phyloP scores from a whole-genome alignment of 345 rosid species.

The Lepidium didymum region DNA sequence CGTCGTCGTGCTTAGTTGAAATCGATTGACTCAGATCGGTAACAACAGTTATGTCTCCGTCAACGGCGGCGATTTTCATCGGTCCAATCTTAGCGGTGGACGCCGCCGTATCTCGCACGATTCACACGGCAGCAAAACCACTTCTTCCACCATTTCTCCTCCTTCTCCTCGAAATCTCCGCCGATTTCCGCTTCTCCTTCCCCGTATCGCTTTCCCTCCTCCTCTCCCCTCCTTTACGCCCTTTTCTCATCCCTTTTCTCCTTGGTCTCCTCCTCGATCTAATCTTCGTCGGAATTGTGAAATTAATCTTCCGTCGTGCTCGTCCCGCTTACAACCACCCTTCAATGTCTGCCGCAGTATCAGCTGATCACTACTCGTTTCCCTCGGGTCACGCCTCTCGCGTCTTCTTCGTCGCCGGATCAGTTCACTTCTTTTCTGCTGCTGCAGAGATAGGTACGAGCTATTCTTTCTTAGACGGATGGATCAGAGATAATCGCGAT shows the following conservation, averaged over 20 bases:
- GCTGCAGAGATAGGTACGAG: not conserved
- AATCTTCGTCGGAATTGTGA: conserved; percentile 57
- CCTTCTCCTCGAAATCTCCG: conserved; percentile 65
- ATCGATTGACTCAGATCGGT: not conserved
- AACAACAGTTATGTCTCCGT: conserved; percentile 22
- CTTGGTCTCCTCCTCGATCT: conserved; percentile 82
- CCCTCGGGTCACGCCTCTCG: conserved; percentile 96
- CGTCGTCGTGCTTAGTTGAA: not conserved
- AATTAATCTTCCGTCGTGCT: conserved; percentile 66
- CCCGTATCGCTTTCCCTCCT: conserved; percentile 58
- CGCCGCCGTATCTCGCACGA: conserved; percentile 40
- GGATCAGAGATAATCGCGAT: conserved; percentile 18
- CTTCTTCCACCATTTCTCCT: conserved; percentile 43
- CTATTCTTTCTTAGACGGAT: conserved; percentile 20
- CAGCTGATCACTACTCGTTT: conserved; percentile 73
- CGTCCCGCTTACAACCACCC: conserved; percentile 80
- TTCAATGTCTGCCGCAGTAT: conserved; percentile 61
- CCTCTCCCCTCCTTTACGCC: conserved; percentile 42
- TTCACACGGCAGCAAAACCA: conserved; percentile 45
- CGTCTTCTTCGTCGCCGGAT: conserved; percentile 58
- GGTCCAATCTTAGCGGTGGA: conserved; percentile 40
- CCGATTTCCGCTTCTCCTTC: conserved; percentile 80
- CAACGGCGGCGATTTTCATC: conserved; percentile 10
- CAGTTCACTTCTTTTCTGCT: conserved; percentile 37
- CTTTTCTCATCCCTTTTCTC: conserved; percentile 51